A percentile compares a stretch with the other conserved stretches of the same genome.
Conservation (phyloP, 1,139 yeast species). For the Sugiyamaella novakii region DNA sequence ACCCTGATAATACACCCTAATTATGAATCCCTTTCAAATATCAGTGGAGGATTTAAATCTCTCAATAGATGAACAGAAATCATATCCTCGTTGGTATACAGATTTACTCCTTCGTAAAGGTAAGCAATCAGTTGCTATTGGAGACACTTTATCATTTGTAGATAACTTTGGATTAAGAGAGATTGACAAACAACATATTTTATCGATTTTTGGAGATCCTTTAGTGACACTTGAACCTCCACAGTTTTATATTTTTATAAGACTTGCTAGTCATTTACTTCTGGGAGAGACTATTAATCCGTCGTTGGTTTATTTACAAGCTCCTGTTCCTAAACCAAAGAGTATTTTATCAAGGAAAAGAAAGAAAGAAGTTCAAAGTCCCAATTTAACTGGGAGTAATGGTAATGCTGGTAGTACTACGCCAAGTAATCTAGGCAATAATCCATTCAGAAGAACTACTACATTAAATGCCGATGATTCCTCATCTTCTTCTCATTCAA, state of each 20-base stretch:
- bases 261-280: slow-evolving; percentile 45
- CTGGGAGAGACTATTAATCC: slow-evolving; percentile 34
- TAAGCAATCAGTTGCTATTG: slow-evolving; percentile 41
- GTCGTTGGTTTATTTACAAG: slow-evolving; percentile 31
- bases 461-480: slow-evolving; percentile 10
- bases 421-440: slow-evolving; percentile 20
- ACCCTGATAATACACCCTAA: no score
- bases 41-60: slow-evolving; percentile 40
- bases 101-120: slow-evolving; percentile 45
- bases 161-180: slow-evolving; percentile 45
- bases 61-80: slow-evolving; percentile 44
- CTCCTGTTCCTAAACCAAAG: slow-evolving; percentile 44
- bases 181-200: slow-evolving; percentile 37
- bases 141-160: slow-evolving; percentile 44
- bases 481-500: slow-evolving; percentile 7
- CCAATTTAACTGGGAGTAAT: slow-evolving; percentile 18
- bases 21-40: slow-evolving; percentile 14
- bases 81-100: slow-evolving; percentile 50
- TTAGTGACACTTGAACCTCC: slow-evolving; percentile 44
- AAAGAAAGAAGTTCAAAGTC: slow-evolving; percentile 27
- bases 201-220: slow-evolving; percentile 37
- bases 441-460: slow-evolving; percentile 37
- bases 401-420: slow-evolving; percentile 14
- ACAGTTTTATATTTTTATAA: slow-evolving; percentile 45
- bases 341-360: slow-evolving; percentile 42